phyloP scores from a whole-genome alignment of 768 basidiomycete genomes.

The Phlebiopsis gigantea region DNA sequence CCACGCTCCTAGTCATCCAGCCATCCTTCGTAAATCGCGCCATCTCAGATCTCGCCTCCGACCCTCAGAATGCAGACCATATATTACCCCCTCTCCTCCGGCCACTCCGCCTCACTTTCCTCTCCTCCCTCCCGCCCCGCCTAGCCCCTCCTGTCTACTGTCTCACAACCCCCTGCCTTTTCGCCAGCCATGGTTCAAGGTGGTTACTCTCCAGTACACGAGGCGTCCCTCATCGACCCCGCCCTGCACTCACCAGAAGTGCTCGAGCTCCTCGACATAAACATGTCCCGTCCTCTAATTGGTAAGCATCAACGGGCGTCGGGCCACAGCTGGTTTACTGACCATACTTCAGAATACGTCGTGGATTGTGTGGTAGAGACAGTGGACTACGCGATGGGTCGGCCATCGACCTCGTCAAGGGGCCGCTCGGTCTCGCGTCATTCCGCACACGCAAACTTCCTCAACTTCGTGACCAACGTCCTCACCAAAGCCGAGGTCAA shows the following conservation, averaged over 20 bases:
- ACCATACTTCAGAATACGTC: slow-evolving; percentile 49
- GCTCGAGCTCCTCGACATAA: slow-evolving; percentile 62
- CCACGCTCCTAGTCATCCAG: slow-evolving; percentile 2
- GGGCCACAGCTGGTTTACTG: slow-evolving; percentile 2
- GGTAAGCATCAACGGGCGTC: slow-evolving; percentile 39
- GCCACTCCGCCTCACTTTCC: slow-evolving; percentile 9
- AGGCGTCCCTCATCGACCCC: slow-evolving; percentile 56
- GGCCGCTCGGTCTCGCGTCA: slow-evolving; percentile 44
- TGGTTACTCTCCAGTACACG: slow-evolving; percentile 34
- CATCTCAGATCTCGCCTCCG: slow-evolving; percentile 15
- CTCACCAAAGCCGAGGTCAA: slow-evolving; percentile 70
- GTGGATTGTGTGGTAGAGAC: slow-evolving; percentile 66
- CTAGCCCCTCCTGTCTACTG: slow-evolving; percentile 18
- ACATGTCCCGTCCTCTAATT: slow-evolving; percentile 55
- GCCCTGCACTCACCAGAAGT: slow-evolving; percentile 59
- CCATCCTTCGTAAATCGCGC: slow-evolving; percentile 9
- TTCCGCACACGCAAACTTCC: slow-evolving; percentile 52
- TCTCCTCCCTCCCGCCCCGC: slow-evolving; percentile 10
- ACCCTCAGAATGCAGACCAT: slow-evolving; percentile 3
- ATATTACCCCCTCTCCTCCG: slow-evolving; percentile 14
- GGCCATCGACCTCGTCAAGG: slow-evolving; percentile 48
- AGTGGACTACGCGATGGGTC: slow-evolving; percentile 73
- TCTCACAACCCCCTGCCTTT: slow-evolving; percentile 13
- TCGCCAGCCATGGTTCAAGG: slow-evolving; percentile 10
- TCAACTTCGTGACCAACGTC: slow-evolving; percentile 62